Conservation (phyloP, 306 rosid genomes). For the Fagus sylvatica region DNA sequence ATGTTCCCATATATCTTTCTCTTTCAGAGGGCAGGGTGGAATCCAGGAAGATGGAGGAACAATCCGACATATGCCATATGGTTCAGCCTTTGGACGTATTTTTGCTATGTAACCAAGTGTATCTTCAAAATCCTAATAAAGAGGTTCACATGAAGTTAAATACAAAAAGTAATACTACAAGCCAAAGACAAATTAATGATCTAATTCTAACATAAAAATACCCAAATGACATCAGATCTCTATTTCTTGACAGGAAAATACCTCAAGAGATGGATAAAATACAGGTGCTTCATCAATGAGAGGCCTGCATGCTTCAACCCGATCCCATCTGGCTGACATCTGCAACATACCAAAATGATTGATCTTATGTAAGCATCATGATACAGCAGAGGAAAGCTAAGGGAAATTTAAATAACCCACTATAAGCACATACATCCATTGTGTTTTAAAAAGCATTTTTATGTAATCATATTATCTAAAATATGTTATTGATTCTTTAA, state of each 20-base stretch:
- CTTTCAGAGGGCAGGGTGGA: constrained; percentile 89
- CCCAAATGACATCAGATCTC: constrained; percentile 7
- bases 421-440: background rate
- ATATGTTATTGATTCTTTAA: background rate
- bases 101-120: constrained; percentile 82
- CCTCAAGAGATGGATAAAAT: constrained; percentile 80
- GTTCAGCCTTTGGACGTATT: constrained; percentile 74
- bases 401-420: background rate
- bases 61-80: constrained; percentile 90
- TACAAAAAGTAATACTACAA: constrained; percentile 4
- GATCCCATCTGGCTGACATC: constrained; percentile 82
- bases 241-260: constrained; percentile 24
- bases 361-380: constrained; percentile 3
- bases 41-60: constrained; percentile 90
- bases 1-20: constrained; percentile 70
- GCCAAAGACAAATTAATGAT: constrained; percentile 4
- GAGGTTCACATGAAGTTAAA: constrained; percentile 6
- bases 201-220: no score
- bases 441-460: constrained; percentile 5
- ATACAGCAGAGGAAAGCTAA: constrained; percentile 7
- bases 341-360: constrained; percentile 37
- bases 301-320: constrained; percentile 73
- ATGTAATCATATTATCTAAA: background rate
- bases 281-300: constrained; percentile 81
- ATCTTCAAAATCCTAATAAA: constrained; percentile 85